Evolutionary conservation across 495 filamentous ascomycete genomes (phyloP), one percentile per base, ranked within the genome.

Genomic region (Venustampulla echinocandica): DNA sequence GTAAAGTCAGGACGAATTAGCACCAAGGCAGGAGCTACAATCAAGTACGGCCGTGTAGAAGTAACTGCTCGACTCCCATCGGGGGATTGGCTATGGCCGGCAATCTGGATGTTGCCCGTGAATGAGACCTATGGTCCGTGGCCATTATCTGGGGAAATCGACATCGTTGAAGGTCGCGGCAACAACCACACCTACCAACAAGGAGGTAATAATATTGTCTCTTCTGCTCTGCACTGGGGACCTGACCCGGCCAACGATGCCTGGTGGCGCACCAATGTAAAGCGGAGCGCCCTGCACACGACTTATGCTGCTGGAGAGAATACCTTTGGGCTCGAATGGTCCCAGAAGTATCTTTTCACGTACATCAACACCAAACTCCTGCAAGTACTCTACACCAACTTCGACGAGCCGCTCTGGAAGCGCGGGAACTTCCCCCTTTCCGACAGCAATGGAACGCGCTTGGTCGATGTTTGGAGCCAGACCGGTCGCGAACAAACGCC

Each of bases 71-170:
- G 79, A 55, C 60, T 90, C 14, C 84, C 87, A 1, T 63, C 64
- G 7, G 87, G 87, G 22, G 85, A 90, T 59, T 93, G 87, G 87
- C 70, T 93, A 19, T 93, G 87, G 87, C 87, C 87, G 18, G 87
- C 85, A 30, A 90, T 93, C 55, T 92, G 87, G 84, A 86, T 93
- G 85, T 71, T 93, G 73, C 87, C 87, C 6, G 76, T 79, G 24
- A 67, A 83, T 23, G 65, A 74, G 27, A 78, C 68, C 3, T 93
- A 90, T 61, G 87, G 87, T 2, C 54, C 71, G 9, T 93, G 87
- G 87, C 87, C 87, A 0, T 61, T 62, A 21, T 87, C 83, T 28
- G 87, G 87, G n/a, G 87, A 93, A 62, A 92, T 93, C 48, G 87
- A 92, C 63, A 82, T 93, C 46, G 64, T 73, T 42, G 87, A 93